Conservation (phyloP, 2,329 filamentous ascomycete species). For the Coniochaeta sp. region DNA sequence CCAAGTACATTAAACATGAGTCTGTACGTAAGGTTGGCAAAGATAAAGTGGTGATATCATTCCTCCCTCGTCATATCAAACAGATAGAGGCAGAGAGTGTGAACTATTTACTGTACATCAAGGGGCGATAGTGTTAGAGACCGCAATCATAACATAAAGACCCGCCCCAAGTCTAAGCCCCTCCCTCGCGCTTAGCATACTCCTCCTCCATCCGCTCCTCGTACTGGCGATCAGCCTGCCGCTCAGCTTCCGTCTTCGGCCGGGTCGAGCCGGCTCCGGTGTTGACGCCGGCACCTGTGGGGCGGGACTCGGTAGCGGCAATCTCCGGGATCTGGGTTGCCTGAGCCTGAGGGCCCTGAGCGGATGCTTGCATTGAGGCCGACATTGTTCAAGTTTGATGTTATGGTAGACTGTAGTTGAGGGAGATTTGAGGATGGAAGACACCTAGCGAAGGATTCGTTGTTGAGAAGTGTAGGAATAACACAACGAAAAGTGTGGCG, state of each 20-base stretch:
- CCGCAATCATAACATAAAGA: background rate
- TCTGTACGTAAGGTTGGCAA: background rate
- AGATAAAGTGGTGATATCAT: background rate
- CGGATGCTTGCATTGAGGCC: background rate
- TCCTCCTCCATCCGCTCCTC: constrained; percentile 49
- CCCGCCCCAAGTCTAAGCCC: constrained; percentile 24
- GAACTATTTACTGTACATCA: background rate
- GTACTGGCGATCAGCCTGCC: constrained; percentile 41
- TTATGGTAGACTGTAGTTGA: background rate
- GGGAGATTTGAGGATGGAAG: background rate
- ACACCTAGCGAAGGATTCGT: background rate
- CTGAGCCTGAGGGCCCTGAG: background rate
- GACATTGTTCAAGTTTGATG: background rate
- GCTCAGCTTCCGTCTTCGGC: constrained; percentile 40
- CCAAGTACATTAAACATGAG: too few species aligned
- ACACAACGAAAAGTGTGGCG: background rate
- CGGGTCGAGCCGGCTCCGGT: constrained; percentile 39
- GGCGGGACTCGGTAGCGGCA: background rate
- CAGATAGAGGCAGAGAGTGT: too few species aligned
- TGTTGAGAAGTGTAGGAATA: background rate
- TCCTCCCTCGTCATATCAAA: too few species aligned
- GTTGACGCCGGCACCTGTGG: constrained; percentile 37
- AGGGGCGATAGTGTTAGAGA: background rate
- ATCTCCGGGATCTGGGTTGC: background rate
- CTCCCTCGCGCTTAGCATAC: constrained; percentile 47